Evolutionary conservation across 495 filamentous ascomycete species (phyloP), one percentile per base, ranked within the genome.

Genomic region (Achaetomiella virescens): DNA sequence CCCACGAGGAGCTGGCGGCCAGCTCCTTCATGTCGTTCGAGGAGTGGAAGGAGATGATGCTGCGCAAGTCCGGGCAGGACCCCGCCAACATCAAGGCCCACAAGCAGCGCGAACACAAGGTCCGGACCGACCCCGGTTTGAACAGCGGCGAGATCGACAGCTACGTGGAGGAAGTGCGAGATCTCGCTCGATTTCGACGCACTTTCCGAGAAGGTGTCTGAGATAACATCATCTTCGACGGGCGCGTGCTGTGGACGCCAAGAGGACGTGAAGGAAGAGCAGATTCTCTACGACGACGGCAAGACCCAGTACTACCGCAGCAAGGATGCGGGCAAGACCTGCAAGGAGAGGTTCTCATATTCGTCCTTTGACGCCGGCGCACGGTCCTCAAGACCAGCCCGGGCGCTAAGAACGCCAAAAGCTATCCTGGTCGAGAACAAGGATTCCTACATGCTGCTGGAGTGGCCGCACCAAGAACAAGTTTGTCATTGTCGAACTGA

Each of bases 381-480:
- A 96, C 89, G 2, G 82, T 97, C 22, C 78, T 95, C 59, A 98
- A 97, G 77, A 89, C 89, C 6, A 96, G 95, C 61, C 75, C 79
- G 0, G 81, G 89, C 62, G 85, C 85, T 52, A 93, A 91, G 68
- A 89, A 89, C 45, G 79, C 90, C 18, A 93, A 88, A n/a, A 33
- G 83, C 90, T 18, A 85, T 98, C 18, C 74, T 98, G 20, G 81
- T 95, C 21, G 93, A 98, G 72, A 96, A 96, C 70, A 97, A 97
- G 74, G 93, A 98, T 72, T 91, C 87, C 65, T 98, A 98, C 67
- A 96, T 98, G 93, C 80, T 96, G 31, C 91, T 96, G 38, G 87
- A 91, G 65, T 98, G 93, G n/a, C 65, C 82, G 81, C 0, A 84
- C 83, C 25, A 76, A 87, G 64, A 92, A 96, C 71, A 97, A 97